These are phyloP conservation scores for Brassica napus DNA, from an alignment of 345 rosid species.

Conservation along the genomic window DNA sequence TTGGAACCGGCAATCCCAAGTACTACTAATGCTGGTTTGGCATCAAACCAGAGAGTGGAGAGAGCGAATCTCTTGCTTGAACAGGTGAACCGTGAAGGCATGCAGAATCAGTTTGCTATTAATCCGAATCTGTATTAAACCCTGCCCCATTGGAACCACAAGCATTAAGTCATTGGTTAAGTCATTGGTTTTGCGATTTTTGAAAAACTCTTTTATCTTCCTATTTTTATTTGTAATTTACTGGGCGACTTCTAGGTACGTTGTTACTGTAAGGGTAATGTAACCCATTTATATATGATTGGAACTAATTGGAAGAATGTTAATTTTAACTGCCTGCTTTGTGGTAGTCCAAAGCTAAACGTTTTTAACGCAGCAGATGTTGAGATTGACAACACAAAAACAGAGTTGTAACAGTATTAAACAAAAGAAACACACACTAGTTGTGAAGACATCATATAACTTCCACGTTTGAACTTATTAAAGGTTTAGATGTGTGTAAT, in stretches of 20 bases:
- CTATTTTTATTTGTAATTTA: neutral
- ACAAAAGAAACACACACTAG: neutral
- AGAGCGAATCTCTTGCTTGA: slow-evolving; percentile 4
- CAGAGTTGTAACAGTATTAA: neutral
- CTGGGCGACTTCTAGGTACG: neutral
- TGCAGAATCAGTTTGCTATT: slow-evolving; percentile 17
- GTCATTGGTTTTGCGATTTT: slow-evolving; percentile 27
- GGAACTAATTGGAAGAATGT: neutral
- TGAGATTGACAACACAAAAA: neutral
- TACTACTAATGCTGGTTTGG: neutral
- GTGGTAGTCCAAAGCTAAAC: neutral
- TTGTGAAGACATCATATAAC: neutral
- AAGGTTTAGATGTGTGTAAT: neutral
- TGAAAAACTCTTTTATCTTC: neutral
- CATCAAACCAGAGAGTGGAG: slow-evolving; percentile 28
- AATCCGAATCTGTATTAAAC: slow-evolving; percentile 26
- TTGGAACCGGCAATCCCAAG: slow-evolving; percentile 19
- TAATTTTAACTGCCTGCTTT: neutral
- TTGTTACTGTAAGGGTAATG: neutral
- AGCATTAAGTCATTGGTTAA: slow-evolving; percentile 14
- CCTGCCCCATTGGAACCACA: slow-evolving; percentile 35
- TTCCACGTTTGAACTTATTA: neutral
- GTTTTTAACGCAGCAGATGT: neutral
- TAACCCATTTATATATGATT: slow-evolving; percentile 15
- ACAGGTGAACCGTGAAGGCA: slow-evolving; percentile 27